Evolutionary conservation across 2,329 filamentous ascomycete genomes (phyloP), one percentile per base, ranked within the genome.

Genomic region (Fusarium equiseti): DNA sequence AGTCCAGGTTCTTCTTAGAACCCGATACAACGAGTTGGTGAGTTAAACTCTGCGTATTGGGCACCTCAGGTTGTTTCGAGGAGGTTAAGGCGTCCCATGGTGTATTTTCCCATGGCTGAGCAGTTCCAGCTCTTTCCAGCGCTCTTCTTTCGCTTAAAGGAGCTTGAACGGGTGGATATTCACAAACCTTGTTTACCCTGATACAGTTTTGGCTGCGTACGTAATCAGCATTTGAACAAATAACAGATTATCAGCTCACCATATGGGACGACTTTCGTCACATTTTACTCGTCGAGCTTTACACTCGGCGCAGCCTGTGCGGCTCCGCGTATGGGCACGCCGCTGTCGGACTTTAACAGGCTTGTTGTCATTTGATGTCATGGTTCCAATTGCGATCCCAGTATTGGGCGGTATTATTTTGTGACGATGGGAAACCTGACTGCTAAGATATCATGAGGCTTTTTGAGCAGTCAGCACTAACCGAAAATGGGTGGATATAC

Each of bases 221-320:
- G 12, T 29, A 42, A 44, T 64, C 49, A 64, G 61, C 18, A 16
- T 54, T n/a, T 27, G 15, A 38, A n/a, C 16, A 55, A 3, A 18
- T 8, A 8, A 6, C 10, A 2, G 7, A 46, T 12, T 22, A 10
- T 54, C 48, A 53, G 24, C 15, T 42, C n/a, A 65, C 62, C 62
- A 65, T 15, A 38, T 63, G 31, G 62, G 62, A 40, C 59, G 62
- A 16, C 35, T 18, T 32, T 65, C 62, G 44, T 45, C 62, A 51
- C 62, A 65, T n/a, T 51, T 43, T 11, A 65, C 50, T 18, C 62
- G 53, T 7, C 62, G 59, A 15, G 9, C 20, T 2, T 45, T 51
- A 24, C 62, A 65, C 38, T 65, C 62, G 2, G 31, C 16, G 38
- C 62, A 65, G 13, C 62, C 62, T 8, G 10, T 57, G 15, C 62